These are phyloP conservation scores for Trichoderma atrobrunneum DNA, from an alignment of 2,329 filamentous ascomycete genomes.

Conservation along the genomic window DNA sequence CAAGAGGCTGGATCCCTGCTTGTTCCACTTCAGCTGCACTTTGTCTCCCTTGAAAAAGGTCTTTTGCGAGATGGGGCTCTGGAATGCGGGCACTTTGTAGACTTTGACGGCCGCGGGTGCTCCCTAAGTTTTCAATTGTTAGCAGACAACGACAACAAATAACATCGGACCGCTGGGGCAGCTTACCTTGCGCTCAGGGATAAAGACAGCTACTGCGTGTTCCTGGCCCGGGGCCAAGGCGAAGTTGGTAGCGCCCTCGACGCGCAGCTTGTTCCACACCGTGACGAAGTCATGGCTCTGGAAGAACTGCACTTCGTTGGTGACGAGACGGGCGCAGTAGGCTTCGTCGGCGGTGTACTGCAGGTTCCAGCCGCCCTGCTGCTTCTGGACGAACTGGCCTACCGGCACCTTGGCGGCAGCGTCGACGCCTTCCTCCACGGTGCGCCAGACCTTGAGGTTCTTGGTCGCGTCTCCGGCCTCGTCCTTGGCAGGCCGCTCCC, in stretches of 20 bases:
- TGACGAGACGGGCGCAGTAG: conserved; percentile 88
- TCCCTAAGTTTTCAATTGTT: conserved; percentile 53
- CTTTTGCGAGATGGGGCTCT: conserved; percentile 84
- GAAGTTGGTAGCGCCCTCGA: conserved; percentile 88
- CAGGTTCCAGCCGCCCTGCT: conserved; percentile 92
- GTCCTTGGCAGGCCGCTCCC: conserved; percentile 91
- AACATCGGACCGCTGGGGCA: not conserved
- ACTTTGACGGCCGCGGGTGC: conserved; percentile 93
- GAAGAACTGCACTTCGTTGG: conserved; percentile 98
- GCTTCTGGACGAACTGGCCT: conserved; percentile 92
- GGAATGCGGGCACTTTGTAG: conserved; percentile 88
- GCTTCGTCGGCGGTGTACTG: conserved; percentile 94
- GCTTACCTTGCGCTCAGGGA: conserved; percentile 88
- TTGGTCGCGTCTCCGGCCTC: conserved; percentile 89
- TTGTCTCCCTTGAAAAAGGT: conserved; percentile 99
- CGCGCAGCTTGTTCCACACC: conserved; percentile 92
- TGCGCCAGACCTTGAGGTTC: conserved; percentile 96
- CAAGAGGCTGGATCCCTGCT: conserved; percentile 82
- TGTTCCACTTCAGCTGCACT: conserved; percentile 98
- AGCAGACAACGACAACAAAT: not conserved
- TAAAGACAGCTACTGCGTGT: conserved; percentile 89
- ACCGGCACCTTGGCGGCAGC: conserved; percentile 68
- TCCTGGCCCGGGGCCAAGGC: conserved; percentile 85
- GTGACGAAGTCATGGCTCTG: conserved; percentile 79
- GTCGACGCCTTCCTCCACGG: conserved; percentile 64